Conservation (phyloP, 108 stramenopile genomes). For the Discostella stelligeroides region DNA sequence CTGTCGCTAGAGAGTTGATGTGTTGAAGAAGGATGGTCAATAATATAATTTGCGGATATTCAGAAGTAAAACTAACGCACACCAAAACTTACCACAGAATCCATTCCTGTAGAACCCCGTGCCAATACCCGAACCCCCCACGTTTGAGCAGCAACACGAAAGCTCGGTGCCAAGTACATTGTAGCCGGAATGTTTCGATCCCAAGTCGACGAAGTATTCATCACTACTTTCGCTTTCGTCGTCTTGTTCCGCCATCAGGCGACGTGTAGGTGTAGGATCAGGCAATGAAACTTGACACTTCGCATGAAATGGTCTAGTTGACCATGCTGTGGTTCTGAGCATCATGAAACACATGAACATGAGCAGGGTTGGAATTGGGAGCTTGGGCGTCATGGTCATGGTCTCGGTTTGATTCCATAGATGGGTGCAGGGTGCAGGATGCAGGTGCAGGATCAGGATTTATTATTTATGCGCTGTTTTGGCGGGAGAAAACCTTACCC, state of each 20-base stretch:
- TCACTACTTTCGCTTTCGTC: not conserved
- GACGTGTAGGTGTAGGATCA: not conserved
- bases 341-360: not conserved
- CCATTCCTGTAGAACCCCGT: conserved; percentile 89
- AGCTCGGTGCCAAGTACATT: conserved; percentile 77
- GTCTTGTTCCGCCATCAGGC: conserved; percentile 15
- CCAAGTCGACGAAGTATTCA: conserved; percentile 5
- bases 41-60: too few relatives aligned
- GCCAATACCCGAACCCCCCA: conserved; percentile 66
- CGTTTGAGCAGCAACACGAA: conserved; percentile 69
- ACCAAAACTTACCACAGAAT: conserved; percentile 49
- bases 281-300: not conserved
- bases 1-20: conserved; percentile 48
- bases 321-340: conserved; percentile 3
- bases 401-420: too few relatives aligned
- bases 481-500: too few relatives aligned
- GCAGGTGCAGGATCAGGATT: too few relatives aligned
- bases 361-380: not conserved
- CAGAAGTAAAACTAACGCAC: not conserved
- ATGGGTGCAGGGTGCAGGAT: too few relatives aligned
- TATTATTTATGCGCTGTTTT: too few relatives aligned
- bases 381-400: not conserved
- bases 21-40: too few relatives aligned
- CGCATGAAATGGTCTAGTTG: not conserved
- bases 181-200: conserved; percentile 36